Percentiles rank a stretch among this genome's conserved stretches.
These are phyloP conservation scores for Taiwanofungus camphoratus DNA, from an alignment of 1,284 basidiomycete genomes.

Conservation along the genomic window DNA sequence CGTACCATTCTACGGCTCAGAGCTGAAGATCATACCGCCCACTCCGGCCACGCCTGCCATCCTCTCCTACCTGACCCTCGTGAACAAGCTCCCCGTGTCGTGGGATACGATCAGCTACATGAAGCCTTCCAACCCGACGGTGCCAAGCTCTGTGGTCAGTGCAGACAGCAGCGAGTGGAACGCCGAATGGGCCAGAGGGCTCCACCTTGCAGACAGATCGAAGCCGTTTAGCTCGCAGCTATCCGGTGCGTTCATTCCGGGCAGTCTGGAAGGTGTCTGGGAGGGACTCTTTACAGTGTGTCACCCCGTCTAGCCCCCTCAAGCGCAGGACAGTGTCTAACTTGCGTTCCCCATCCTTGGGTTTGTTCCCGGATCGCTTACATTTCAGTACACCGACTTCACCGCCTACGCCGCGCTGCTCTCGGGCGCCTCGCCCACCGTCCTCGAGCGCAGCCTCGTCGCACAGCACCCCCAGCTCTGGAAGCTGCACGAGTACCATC, in stretches of 20 bases:
- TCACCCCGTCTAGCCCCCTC: constrained; percentile 6
- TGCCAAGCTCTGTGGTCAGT: constrained; percentile 25
- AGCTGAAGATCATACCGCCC: constrained; percentile 49
- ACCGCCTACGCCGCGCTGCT: constrained; percentile 59
- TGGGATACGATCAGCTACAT: constrained; percentile 26
- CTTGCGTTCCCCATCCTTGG: background rate
- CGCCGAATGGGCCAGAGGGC: constrained; percentile 53
- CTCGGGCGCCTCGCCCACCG: constrained; percentile 51
- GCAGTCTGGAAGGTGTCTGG: constrained; percentile 70
- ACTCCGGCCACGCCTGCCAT: constrained; percentile 65
- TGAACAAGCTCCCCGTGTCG: constrained; percentile 34
- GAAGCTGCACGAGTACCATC: constrained; percentile 68
- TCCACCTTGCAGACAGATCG: constrained; percentile 31
- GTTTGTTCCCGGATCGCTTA: constrained; percentile 2
- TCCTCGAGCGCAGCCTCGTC: constrained; percentile 50
- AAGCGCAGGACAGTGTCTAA: background rate
- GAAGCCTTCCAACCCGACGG: constrained; percentile 33
- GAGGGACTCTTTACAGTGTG: constrained; percentile 70
- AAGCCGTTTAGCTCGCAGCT: constrained; percentile 27
- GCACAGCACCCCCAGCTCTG: constrained; percentile 73
- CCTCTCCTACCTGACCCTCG: constrained; percentile 56
- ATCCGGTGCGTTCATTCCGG: constrained; percentile 46
- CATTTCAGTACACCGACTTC: constrained; percentile 66
- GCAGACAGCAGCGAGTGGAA: constrained; percentile 27
- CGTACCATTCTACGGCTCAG: constrained; percentile 29